These are phyloP conservation scores for Fraxinus platypoda DNA, from an alignment of 305 asterid species.

Conservation along the genomic window DNA sequence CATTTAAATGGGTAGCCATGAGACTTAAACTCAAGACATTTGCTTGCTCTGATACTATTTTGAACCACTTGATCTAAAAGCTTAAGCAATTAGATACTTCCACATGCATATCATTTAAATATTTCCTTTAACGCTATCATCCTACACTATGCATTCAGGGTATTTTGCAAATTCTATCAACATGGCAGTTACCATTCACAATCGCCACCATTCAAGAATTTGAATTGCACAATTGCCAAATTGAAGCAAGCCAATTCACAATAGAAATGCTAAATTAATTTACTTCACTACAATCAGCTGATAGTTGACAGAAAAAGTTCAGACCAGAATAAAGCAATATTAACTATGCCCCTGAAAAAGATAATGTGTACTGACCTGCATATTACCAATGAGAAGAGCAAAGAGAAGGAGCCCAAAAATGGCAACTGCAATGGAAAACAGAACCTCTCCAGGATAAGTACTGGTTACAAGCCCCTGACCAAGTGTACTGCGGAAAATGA, in stretches of 20 bases:
- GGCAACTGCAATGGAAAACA: slow-evolving; percentile 78
- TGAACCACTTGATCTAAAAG: background rate
- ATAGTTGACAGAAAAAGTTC: background rate
- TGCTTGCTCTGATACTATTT: background rate
- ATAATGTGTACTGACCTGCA: slow-evolving; percentile 62
- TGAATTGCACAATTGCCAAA: background rate
- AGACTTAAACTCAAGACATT: background rate
- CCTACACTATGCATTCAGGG: background rate
- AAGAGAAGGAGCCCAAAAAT: slow-evolving; percentile 87
- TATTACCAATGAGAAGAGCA: slow-evolving; percentile 97
- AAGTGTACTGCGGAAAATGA: slow-evolving; percentile 63
- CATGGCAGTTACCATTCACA: background rate
- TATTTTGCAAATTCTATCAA: background rate
- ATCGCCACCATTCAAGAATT: background rate
- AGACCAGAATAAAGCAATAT: background rate
- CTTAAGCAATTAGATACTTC: background rate
- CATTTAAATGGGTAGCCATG: background rate
- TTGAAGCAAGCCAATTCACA: background rate
- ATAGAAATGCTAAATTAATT: background rate
- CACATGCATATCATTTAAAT: background rate
- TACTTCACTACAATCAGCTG: slow-evolving; percentile 9
- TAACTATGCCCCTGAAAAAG: background rate
- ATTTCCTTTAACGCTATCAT: background rate
- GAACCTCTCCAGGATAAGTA: slow-evolving; percentile 85
- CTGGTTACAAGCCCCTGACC: slow-evolving; percentile 97